Evolutionary conservation across 768 basidiomycete genomes (phyloP).

Genomic region (Lepiota venenata): DNA sequence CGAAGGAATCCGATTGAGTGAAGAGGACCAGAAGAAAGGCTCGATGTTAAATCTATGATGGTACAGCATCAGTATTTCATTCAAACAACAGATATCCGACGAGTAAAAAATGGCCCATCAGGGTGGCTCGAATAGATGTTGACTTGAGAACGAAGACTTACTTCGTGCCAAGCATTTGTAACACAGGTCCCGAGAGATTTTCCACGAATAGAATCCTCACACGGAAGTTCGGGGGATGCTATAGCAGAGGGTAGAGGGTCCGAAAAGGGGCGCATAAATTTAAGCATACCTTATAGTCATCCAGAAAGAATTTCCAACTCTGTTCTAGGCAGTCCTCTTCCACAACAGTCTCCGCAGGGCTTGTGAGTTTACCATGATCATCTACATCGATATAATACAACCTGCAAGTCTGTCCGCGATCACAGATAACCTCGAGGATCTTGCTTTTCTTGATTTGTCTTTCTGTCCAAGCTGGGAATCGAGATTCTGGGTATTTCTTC

Average conservation of each 20-base stretch:
- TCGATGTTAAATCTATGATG: conserved; percentile 34
- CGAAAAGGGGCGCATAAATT: too few relatives aligned
- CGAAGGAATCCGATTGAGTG: conserved; percentile 57
- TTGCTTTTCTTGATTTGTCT: conserved; percentile 39
- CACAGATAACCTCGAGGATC: conserved; percentile 35
- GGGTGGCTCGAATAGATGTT: too few relatives aligned
- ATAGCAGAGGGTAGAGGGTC: background rate
- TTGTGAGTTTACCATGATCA: too few relatives aligned
- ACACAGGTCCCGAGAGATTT: conserved; percentile 45
- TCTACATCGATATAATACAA: too few relatives aligned
- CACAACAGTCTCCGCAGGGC: too few relatives aligned
- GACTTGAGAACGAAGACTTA: conserved; percentile 25
- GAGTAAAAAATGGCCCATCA: too few relatives aligned
- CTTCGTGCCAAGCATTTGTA: conserved; percentile 61
- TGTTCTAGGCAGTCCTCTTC: too few relatives aligned
- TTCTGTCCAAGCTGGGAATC: conserved; percentile 56
- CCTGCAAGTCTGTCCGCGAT: background rate
- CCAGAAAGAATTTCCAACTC: too few relatives aligned
- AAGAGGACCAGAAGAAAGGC: conserved; percentile 64
- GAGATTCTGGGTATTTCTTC: conserved; percentile 40
- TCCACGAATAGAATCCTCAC: conserved; percentile 51
- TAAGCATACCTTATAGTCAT: too few relatives aligned
- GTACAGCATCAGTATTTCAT: too few relatives aligned
- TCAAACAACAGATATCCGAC: too few relatives aligned
- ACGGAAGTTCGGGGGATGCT: conserved; percentile 27